Evolutionary conservation across 2,329 filamentous ascomycete species (phyloP).

Genomic region (Colletotrichum liriopes): DNA sequence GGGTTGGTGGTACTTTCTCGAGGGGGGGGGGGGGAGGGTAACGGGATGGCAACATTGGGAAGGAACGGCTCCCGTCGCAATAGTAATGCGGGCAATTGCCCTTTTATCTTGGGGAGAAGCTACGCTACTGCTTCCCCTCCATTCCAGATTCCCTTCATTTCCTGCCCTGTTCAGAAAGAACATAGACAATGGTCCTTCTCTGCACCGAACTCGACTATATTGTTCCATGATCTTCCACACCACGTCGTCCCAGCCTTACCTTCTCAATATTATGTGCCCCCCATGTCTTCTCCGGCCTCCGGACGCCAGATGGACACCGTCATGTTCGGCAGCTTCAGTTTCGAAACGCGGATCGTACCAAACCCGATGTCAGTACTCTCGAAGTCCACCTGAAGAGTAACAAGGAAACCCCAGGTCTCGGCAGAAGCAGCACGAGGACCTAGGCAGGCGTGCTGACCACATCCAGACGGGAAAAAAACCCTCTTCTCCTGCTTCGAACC

Average conservation of each 20-base stretch:
- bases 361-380: conserved; percentile 43
- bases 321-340: neutral
- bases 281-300: neutral
- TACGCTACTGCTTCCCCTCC: neutral
- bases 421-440: conserved; percentile 62
- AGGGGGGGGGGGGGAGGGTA: neutral
- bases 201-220: neutral
- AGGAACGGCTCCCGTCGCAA: neutral
- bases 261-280: neutral
- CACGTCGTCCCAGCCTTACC: neutral
- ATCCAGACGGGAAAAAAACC: neutral
- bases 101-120: neutral
- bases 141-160: neutral
- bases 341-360: neutral
- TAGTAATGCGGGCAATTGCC: neutral
- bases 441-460: conserved; percentile 46
- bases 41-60: neutral
- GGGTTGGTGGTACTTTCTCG: neutral
- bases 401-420: conserved; percentile 55
- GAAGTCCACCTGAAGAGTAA: conserved; percentile 45
- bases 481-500: conserved; percentile 27
- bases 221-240: conserved; percentile 1
- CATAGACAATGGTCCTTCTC: neutral
- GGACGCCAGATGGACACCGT: neutral
- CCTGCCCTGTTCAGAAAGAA: neutral